These are phyloP conservation scores for Herpetospermum pedunculosum DNA, from an alignment of 306 rosid species.

Conservation along the genomic window DNA sequence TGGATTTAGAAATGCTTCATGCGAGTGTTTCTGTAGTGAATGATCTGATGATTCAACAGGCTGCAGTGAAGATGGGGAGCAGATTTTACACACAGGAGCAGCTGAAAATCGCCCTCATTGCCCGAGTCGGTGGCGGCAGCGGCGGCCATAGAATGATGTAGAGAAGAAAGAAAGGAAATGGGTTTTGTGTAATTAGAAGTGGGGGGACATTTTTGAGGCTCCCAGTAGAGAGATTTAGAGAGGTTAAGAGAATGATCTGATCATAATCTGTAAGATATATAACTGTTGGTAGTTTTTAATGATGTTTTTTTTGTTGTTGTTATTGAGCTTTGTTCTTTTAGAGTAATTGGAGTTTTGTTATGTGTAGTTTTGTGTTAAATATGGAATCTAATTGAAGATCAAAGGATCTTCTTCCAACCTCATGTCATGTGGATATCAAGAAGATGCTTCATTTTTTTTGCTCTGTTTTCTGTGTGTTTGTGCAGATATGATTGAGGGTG, in stretches of 20 bases:
- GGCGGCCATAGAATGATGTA: not conserved
- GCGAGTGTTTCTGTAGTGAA: constrained; percentile 89
- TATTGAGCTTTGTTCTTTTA: not conserved
- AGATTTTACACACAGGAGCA: constrained; percentile 83
- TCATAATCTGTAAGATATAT: not conserved
- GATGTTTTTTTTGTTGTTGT: not conserved
- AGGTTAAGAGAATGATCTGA: not conserved
- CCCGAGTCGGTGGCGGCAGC: constrained; percentile 40
- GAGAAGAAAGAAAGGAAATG: not conserved
- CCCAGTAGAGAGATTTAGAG: not conserved
- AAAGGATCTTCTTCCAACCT: not conserved
- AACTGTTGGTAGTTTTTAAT: not conserved
- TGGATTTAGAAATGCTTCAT: constrained; percentile 77
- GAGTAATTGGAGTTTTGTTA: not conserved
- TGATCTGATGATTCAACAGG: constrained; percentile 88
- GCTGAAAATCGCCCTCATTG: constrained; percentile 48
- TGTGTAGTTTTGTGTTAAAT: not conserved
- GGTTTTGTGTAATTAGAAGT: not conserved
- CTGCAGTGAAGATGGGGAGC: constrained; percentile 86
- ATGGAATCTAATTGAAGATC: not conserved
- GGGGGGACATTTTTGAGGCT: constrained; percentile 4
- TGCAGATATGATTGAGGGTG: too few species aligned
- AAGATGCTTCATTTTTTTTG: too few species aligned
- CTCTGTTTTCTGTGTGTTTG: not conserved
- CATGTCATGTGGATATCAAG: too few species aligned